A percentile compares a stretch with the other conserved stretches of the same genome.
phyloP scores from a whole-genome alignment of 306 rosid species.

The Pyrus communis region DNA sequence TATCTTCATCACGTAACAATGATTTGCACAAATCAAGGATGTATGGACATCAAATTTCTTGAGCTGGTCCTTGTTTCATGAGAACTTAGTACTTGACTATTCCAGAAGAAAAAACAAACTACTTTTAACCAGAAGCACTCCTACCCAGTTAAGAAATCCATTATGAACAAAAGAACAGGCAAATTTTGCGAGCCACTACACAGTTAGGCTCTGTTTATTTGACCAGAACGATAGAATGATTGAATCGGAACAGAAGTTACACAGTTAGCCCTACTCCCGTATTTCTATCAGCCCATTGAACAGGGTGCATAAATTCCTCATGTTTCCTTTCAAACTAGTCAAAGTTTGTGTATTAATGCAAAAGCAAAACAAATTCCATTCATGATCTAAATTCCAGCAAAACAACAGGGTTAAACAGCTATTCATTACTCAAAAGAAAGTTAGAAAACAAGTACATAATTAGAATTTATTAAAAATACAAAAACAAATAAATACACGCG shows the following conservation, averaged over 20 bases:
- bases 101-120: neutral
- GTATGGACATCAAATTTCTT: neutral
- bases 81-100: neutral
- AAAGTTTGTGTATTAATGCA: too few species aligned
- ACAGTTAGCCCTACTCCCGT: too few species aligned
- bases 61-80: neutral
- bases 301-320: too few species aligned
- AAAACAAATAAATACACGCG: constrained; percentile 9
- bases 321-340: too few species aligned
- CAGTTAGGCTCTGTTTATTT: neutral
- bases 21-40: neutral
- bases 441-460: neutral
- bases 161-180: neutral
- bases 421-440: neutral
- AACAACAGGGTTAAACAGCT: neutral
- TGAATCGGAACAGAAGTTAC: neutral
- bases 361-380: neutral
- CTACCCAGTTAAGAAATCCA: neutral
- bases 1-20: neutral
- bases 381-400: neutral
- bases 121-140: neutral
- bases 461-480: neutral
- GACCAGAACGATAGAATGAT: neutral
- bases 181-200: neutral
- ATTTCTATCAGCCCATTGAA: too few species aligned